Evolutionary conservation across 1,284 basidiomycete species (phyloP), one percentile per base, ranked within the genome.

Genomic region (Mycena sp.): DNA sequence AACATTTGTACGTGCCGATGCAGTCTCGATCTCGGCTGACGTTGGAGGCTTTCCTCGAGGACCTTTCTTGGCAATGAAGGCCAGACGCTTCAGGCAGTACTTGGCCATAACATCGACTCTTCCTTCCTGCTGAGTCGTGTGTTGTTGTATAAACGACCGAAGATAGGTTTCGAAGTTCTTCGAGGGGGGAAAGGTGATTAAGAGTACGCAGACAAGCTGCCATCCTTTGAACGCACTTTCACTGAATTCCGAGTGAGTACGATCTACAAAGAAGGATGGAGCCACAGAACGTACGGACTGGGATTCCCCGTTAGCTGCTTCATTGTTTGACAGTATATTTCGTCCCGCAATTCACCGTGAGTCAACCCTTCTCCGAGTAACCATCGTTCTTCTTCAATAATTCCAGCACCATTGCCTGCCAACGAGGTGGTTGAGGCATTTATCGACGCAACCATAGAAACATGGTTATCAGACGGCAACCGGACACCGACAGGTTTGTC

Each of bases 301-400:
- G 93, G 89, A 74, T 97, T 97, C 46, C 85, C 85, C 3, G 85
- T 93, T 19, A 97, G 78, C 77, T 97, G 95, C 75, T 97, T 97
- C 85, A 96, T 90, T 30, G 94, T 71, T 71, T 97, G 95, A 70
- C 93, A 95, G 71, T 94, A 98, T 50, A 96, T 90, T 78, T 97
- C 95, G 75, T 98, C 95, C 64, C 95, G 80, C 71, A 97, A 81
- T 77, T 96, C 94, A 7, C 90, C 88, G 59, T 92, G 87, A 2
- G 83, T 77, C 35, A 97, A 81, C 2, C 93, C 94, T 68, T 93
- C 87, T 53, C 87, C 85, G 12, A 96, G 81, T 65, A 97, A 76
- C 92, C 93, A 96, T 25, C 93, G 83, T 68, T 95, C 91, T 76
- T 96, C 94, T 71, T 95, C 94, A 12, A 94, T 73, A 21, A 94